phyloP scores from a whole-genome alignment of 2,329 filamentous ascomycete species.

The Pyrenophora tritici-repentis region DNA sequence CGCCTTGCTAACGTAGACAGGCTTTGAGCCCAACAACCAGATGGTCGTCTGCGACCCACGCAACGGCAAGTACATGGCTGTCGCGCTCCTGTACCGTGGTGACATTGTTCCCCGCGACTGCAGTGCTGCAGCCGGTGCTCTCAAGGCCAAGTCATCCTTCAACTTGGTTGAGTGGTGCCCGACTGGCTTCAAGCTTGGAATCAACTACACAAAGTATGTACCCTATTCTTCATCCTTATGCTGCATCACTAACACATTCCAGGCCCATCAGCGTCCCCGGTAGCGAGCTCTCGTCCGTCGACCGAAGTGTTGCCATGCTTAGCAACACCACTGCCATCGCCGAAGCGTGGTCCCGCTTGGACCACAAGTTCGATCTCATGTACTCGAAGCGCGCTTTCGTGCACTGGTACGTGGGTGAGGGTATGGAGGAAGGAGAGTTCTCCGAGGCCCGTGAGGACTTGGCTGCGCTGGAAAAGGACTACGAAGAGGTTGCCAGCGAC shows the following conservation, averaged over 20 bases:
- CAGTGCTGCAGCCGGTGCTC: conserved; percentile 66
- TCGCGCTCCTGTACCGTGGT: conserved; percentile 72
- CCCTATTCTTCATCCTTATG: not conserved
- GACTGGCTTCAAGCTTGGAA: conserved; percentile 75
- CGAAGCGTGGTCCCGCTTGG: conserved; percentile 73
- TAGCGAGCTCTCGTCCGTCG: conserved; percentile 95
- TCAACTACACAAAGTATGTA: conserved; percentile 67
- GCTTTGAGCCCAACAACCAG: conserved; percentile 79
- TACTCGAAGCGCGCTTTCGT: conserved; percentile 78
- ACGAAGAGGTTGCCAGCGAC: conserved; percentile 81
- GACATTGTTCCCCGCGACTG: conserved; percentile 74
- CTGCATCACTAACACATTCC: conserved; percentile 48
- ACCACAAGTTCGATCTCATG: conserved; percentile 79
- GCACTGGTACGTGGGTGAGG: conserved; percentile 83
- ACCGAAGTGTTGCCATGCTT: conserved; percentile 87
- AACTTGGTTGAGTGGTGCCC: conserved; percentile 78
- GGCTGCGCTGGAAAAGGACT: conserved; percentile 83
- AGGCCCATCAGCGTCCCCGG: conserved; percentile 94
- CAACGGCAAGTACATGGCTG: conserved; percentile 78
- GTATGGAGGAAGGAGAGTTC: conserved; percentile 93
- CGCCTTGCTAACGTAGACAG: conserved; percentile 49
- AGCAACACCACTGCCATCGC: conserved; percentile 77
- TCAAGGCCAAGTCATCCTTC: conserved; percentile 74
- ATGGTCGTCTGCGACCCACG: conserved; percentile 77
- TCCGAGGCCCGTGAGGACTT: conserved; percentile 85